Conservation (phyloP, 2,329 filamentous ascomycete genomes). For the Colletotrichum sp. region DNA sequence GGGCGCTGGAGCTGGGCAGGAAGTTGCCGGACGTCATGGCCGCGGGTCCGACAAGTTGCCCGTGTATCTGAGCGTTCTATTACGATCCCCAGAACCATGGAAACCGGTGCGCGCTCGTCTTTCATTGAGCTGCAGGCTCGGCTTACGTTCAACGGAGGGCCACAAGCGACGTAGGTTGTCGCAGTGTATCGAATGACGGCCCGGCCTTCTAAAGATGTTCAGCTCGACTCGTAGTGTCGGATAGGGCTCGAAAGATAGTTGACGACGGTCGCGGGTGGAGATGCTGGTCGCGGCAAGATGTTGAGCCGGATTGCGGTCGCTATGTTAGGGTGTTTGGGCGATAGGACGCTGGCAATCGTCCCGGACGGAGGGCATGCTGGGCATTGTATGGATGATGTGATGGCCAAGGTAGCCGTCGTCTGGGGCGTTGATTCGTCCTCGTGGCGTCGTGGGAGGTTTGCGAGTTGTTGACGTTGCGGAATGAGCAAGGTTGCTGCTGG, state of each 20-base stretch:
- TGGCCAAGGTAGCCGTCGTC: neutral
- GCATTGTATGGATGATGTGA: neutral
- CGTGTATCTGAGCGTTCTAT: neutral
- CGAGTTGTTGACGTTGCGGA: neutral
- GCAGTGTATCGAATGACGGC: neutral
- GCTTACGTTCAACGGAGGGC: neutral
- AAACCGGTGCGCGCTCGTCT: neutral
- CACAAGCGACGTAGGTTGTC: neutral
- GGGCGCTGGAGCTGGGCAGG: neutral
- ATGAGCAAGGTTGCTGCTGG: neutral
- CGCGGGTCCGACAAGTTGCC: neutral
- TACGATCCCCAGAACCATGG: neutral
- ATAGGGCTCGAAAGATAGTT: neutral
- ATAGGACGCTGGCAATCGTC: neutral
- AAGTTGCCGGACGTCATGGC: neutral
- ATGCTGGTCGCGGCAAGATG: neutral
- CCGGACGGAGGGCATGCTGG: neutral
- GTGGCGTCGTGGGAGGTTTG: neutral
- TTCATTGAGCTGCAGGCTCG: neutral
- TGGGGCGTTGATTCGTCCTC: neutral
- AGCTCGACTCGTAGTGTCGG: neutral
- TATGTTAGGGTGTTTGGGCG: neutral
- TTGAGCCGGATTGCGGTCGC: neutral
- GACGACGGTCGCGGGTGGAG: neutral
- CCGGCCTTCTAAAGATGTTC: neutral